A percentile compares a stretch with the other conserved stretches of the same genome.
These are phyloP conservation scores for Exophiala spinifera DNA, from an alignment of 2,329 filamentous ascomycete species.

Conservation along the genomic window DNA sequence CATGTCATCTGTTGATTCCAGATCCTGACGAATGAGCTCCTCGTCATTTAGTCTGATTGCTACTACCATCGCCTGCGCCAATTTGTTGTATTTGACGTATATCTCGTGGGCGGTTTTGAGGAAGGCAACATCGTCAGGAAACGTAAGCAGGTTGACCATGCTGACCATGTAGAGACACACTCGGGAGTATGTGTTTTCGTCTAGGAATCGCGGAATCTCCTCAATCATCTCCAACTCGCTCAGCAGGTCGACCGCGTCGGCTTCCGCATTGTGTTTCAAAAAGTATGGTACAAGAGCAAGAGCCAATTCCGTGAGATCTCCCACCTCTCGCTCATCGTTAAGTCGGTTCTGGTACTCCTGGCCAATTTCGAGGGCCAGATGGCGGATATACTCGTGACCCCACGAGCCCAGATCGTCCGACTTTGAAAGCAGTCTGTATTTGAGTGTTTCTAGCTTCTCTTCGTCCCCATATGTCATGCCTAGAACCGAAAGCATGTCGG, in stretches of 20 bases:
- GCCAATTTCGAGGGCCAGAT: slow-evolving; percentile 91
- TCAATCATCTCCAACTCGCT: slow-evolving; percentile 98
- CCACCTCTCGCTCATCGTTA: slow-evolving; percentile 76
- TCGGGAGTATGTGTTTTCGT: slow-evolving; percentile 87
- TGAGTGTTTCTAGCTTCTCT: slow-evolving; percentile 90
- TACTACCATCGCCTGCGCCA: slow-evolving; percentile 87
- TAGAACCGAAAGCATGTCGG: slow-evolving; percentile 93
- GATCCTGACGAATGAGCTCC: slow-evolving; percentile 76
- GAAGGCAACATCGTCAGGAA: slow-evolving; percentile 95
- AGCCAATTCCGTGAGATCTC: slow-evolving; percentile 82
- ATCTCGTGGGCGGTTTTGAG: slow-evolving; percentile 89
- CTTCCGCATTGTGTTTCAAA: slow-evolving; percentile 94
- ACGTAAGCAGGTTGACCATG: slow-evolving; percentile 97
- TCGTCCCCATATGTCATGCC: slow-evolving; percentile 99
- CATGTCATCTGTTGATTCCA: slow-evolving; percentile 74
- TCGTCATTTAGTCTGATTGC: slow-evolving; percentile 90
- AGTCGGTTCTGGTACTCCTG: slow-evolving; percentile 88
- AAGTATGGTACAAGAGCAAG: slow-evolving; percentile 87
- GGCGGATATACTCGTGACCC: slow-evolving; percentile 97
- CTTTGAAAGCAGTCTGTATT: slow-evolving; percentile 79
- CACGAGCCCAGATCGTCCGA: slow-evolving; percentile 92
- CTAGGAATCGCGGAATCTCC: slow-evolving; percentile 80
- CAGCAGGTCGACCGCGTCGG: slow-evolving; percentile 93
- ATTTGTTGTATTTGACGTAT: slow-evolving; percentile 88
- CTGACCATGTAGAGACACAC: slow-evolving; percentile 98